Evolutionary conservation across 164 flowering plant genomes (phyloP).

Genomic region (Vitis amurensis): DNA sequence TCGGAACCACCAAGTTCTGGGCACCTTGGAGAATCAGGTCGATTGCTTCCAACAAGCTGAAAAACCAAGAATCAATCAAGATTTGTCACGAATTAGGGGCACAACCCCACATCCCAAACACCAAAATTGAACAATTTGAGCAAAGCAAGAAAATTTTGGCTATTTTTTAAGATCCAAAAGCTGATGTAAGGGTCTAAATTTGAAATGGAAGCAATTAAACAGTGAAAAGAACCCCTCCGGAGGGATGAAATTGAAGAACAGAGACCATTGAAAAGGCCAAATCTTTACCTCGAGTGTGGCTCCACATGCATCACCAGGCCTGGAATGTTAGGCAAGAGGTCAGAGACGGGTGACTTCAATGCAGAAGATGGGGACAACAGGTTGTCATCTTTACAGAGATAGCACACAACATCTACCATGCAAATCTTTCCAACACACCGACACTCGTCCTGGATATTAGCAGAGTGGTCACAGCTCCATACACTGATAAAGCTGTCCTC

Average conservation of each 20-base stretch:
- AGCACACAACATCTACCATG: constrained; percentile 81
- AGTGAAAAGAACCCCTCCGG: neutral
- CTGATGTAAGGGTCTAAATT: neutral
- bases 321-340: constrained; percentile 32
- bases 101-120: neutral
- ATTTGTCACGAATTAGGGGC: neutral
- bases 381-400: constrained; percentile 57
- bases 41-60: constrained; percentile 63
- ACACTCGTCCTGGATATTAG: constrained; percentile 25
- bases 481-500: constrained; percentile 60
- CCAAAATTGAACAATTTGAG: neutral
- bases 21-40: constrained; percentile 62
- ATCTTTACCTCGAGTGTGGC: constrained; percentile 56
- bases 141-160: neutral
- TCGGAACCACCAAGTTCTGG: constrained; percentile 63
- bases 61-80: neutral
- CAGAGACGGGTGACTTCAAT: constrained; percentile 58
- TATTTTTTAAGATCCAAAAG: neutral
- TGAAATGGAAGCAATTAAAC: neutral
- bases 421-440: constrained; percentile 76
- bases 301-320: constrained; percentile 64
- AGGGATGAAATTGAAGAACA: no score
- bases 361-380: constrained; percentile 52
- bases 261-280: neutral
- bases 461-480: constrained; percentile 63